Evolutionary conservation across 2,329 filamentous ascomycete species (phyloP), one percentile per base, ranked within the genome.

Genomic region (Botrytis byssoidea): DNA sequence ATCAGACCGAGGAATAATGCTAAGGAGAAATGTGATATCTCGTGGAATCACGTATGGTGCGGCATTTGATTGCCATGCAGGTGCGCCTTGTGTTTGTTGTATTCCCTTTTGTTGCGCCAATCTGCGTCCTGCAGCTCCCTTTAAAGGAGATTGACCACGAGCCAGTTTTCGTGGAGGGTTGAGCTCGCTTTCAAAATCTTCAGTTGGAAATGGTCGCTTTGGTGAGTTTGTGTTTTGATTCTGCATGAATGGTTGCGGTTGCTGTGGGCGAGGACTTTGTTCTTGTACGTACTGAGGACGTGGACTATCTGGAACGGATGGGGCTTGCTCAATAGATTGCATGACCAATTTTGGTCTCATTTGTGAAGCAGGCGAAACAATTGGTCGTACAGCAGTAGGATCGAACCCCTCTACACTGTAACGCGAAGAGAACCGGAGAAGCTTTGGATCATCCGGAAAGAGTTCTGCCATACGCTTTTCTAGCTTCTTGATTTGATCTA

Each of bases 381-480:
- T 93, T 60, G 94, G 91, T 37, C 91, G 92, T n/a, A 93, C 89
- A 16, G 88, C 87, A 37, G 94, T 92, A 3, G 94, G 94, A 80
- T 98, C 92, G 79, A 98, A 98, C 32, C 86, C 89, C 29, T 90
- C 86, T 1, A 88, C 87, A 7, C 91, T 88, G 82, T 93, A 97
- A 48, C 95, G 92, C 74, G 91, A 89, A 18, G 90, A 87, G 81
- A 98, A 98, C 74, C 90, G 89, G 22, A 87, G 84, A 57, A 97
- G 86, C 73, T 89, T 91, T 4, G 94, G 91, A 79, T 98, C 95
- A 74, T 95, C 91, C 0, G 95, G 95, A 82, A 94, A 99, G n/a
- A 98, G 87, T 80, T 97, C 94, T 35, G 89, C 88, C 94, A 99
- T 98, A 65, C 96, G 91, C 79, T 91, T 92, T 83, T 99, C 97